Evolutionary conservation across 805 yeast genomes (phyloP).

Genomic region (Ascoidea asiatica): DNA sequence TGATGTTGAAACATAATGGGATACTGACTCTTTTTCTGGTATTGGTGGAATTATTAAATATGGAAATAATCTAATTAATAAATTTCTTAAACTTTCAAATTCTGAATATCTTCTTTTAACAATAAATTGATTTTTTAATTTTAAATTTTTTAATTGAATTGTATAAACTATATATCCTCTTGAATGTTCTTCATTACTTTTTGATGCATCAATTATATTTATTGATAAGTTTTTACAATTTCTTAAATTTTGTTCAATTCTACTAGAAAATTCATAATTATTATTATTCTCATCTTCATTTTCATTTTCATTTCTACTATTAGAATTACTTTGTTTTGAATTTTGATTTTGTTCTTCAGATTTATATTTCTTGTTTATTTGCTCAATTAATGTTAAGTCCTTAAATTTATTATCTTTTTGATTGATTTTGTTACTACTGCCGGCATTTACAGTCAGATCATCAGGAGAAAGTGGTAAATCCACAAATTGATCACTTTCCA

Average conservation of each 20-base stretch:
- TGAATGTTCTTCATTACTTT: constrained; percentile 66
- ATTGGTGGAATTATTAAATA: constrained; percentile 83
- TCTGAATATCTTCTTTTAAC: constrained; percentile 80
- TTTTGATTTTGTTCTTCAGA: no score
- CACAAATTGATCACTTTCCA: background rate
- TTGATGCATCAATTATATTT: constrained; percentile 69
- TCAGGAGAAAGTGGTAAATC: background rate
- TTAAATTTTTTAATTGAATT: constrained; percentile 46
- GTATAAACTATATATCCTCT: constrained; percentile 77
- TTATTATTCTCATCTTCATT: background rate
- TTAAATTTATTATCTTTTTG: no score
- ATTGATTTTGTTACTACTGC: no score
- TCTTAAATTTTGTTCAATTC: constrained; percentile 1
- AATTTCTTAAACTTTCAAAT: constrained; percentile 69
- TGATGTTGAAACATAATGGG: constrained; percentile 5
- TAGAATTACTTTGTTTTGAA: no score
- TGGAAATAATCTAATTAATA: constrained; percentile 63
- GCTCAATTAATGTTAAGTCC: background rate
- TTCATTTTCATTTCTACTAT: background rate
- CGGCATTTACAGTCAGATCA: no score
- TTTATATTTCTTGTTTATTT: background rate
- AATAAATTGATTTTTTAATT: constrained; percentile 36
- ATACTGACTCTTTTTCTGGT: constrained; percentile 63
- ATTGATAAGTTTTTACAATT: constrained; percentile 11
- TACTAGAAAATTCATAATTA: background rate